Evolutionary conservation across 352 stramenopile species (phyloP), one percentile per base, ranked within the genome.

Genomic region (Pythium dissotocum): DNA sequence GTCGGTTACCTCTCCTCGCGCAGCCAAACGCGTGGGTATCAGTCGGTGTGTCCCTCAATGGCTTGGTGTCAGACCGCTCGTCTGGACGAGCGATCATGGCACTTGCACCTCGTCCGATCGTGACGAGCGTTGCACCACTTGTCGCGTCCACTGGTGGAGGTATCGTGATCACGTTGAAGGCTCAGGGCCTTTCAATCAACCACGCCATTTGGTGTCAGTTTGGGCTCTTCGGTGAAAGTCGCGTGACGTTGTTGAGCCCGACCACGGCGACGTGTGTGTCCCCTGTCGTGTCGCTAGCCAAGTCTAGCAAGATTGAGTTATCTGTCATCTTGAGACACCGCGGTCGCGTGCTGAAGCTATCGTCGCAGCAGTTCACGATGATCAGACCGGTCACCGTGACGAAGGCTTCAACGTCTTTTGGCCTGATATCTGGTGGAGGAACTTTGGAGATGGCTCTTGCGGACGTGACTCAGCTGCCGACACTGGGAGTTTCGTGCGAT

Each of bases 1-100:
- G 82, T 13, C 59, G 8, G 5, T 26, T 69, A 21, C 82, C 83
- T 2, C 62, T 63, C 35, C 60, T 80, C 4, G 9, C 30, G 1
- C 62, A 68, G 12, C 28, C 51, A 33, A 44, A 59, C 57, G n/a
- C 33, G 10, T n/a, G 40, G 84, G 9, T 54, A 6, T 10, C 7
- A 24, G 67, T 67, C 18, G 38, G 16, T 21, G 30, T 74, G 6
- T 67, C 67, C 2, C 36, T 74, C 0, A 74, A 69, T 46, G 67
- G 57, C 12, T 61, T 67, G 33, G 14, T 48, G 8, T 24, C 59
- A 18, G 13, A 4, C 6, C 6, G 6, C 9, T 18, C 14, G 2
- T 24, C 52, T 4, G 57, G 33, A 7, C 38, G 40, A 16, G 58
- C 40, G 16, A 46, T 40, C 24, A 30, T 71, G 24, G 58, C 54